Conservation (phyloP, 495 filamentous ascomycete species). For the Talaromyces trachyspermus region DNA sequence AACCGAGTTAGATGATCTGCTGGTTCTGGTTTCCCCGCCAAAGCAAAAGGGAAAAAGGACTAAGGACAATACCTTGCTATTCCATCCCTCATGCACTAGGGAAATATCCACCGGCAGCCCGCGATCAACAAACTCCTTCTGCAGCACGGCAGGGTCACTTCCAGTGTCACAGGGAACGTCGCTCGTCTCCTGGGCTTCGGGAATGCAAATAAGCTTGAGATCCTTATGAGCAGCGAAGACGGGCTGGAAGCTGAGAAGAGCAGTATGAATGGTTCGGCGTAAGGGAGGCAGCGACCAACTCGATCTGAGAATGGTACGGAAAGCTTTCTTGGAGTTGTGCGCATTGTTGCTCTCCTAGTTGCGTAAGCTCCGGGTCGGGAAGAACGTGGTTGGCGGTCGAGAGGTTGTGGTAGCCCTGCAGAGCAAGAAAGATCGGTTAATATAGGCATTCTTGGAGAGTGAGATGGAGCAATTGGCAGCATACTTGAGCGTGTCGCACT, state of each 20-base stretch:
- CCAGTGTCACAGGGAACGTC: slow-evolving; percentile 77
- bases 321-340: slow-evolving; percentile 51
- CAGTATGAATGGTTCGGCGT: slow-evolving; percentile 76
- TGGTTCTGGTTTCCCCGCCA: too few relatives aligned
- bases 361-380: slow-evolving; percentile 71
- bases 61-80: slow-evolving; percentile 46
- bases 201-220: slow-evolving; percentile 58
- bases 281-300: slow-evolving; percentile 76
- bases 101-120: slow-evolving; percentile 55
- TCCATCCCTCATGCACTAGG: slow-evolving; percentile 58
- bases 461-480: too few relatives aligned
- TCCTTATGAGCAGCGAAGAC: slow-evolving; percentile 38
- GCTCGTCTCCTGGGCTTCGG: slow-evolving; percentile 75
- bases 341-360: slow-evolving; percentile 72
- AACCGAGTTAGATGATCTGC: slow-evolving; percentile 1
- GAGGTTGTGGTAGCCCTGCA: slow-evolving; percentile 82
- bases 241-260: slow-evolving; percentile 60
- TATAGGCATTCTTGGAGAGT: not conserved
- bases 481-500: slow-evolving; percentile 48
- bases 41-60: not conserved
- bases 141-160: slow-evolving; percentile 42
- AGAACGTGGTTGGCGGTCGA: slow-evolving; percentile 60
- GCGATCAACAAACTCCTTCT: slow-evolving; percentile 53
- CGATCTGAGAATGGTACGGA: slow-evolving; percentile 55
- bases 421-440: slow-evolving; percentile 12